A percentile compares a stretch with the other conserved stretches of the same genome.
Conservation (phyloP, 345 rosid species). For the Hevea brasiliensis region DNA sequence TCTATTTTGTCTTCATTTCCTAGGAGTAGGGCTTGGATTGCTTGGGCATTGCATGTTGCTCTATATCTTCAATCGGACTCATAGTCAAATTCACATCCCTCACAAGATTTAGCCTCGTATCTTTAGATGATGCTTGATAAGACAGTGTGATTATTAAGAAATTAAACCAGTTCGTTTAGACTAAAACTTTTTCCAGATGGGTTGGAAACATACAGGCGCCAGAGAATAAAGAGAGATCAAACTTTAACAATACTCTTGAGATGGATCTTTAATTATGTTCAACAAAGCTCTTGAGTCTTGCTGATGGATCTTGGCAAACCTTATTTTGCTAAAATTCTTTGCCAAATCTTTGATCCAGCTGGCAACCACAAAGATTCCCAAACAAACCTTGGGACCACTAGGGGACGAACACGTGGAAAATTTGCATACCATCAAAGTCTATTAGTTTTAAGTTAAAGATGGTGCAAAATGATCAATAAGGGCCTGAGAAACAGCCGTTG, state of each 20-base stretch:
- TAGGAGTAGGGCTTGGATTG: neutral
- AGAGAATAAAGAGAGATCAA: slow-evolving; percentile 27
- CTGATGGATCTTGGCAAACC: neutral
- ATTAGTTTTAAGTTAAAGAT: slow-evolving; percentile 30
- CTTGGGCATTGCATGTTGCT: neutral
- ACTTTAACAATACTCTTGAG: neutral
- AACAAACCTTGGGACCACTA: slow-evolving; percentile 3
- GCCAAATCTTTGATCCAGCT: slow-evolving; percentile 7
- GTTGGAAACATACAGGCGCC: slow-evolving; percentile 37
- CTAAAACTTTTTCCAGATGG: slow-evolving; percentile 32
- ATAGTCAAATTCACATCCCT: slow-evolving; percentile 7
- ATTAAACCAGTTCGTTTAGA: slow-evolving; percentile 16
- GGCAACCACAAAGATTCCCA: neutral
- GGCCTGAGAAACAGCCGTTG: slow-evolving; percentile 30
- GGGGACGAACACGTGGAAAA: slow-evolving; percentile 26
- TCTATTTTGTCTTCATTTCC: neutral
- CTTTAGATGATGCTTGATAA: neutral
- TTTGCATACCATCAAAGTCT: slow-evolving; percentile 14
- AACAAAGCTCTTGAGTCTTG: too few relatives aligned
- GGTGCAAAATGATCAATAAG: slow-evolving; percentile 36
- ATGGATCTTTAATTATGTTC: too few relatives aligned
- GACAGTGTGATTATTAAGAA: slow-evolving; percentile 23
- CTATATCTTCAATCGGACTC: neutral
- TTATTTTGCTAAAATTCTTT: neutral
- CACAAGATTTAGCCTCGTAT: neutral